Evolutionary conservation across 306 rosid species (phyloP), one percentile per base, ranked within the genome.

Genomic region (Prunus davidiana): DNA sequence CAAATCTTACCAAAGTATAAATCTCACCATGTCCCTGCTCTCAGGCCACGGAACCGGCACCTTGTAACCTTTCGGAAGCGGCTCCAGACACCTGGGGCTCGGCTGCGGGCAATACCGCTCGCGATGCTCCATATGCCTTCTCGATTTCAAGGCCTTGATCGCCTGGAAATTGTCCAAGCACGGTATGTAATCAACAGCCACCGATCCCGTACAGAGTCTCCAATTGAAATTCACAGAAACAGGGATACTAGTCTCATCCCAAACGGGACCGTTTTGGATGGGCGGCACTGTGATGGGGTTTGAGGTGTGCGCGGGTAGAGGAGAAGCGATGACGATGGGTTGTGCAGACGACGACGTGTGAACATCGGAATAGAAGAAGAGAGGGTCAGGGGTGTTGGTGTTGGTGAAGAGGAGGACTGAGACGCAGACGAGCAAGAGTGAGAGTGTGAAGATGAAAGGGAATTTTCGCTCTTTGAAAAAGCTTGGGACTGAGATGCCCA

Each of bases 1-100:
- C 45, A 75, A 88, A 73, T 82, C 96, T 89, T 83, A 88, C 89
- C 87, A 41, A 90, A 90, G 80, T 76, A 88, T 69, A 78, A 91
- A 89, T 86, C 98, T 91, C 97, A 96, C 99, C 99, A 89, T 95
- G 86, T 95, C 99, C 89, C 97, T 89, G 88, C 99, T 95, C 86
- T 95, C 86, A 51, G 97, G 97, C 99, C 99, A 92, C 32, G 86
- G 86, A 79, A 92, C 86, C 30, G 86, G 96, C 34, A 65, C 69
- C 85, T 82, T 88, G 61, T 95, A 92, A 18, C 96, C 98, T 15
- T 38, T 19, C 3, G 99, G 93, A 66, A 92, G 88, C 2, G 93
- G 91, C 34, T 87, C 69, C 93, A 92, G 84, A 74, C 99, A 95
- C 12, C 73, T 66, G 0, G 82, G 84, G 58, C 70, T 75, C 15